Conservation (phyloP, 1,284 basidiomycete species). For the Coniferiporia sulphurascens region DNA sequence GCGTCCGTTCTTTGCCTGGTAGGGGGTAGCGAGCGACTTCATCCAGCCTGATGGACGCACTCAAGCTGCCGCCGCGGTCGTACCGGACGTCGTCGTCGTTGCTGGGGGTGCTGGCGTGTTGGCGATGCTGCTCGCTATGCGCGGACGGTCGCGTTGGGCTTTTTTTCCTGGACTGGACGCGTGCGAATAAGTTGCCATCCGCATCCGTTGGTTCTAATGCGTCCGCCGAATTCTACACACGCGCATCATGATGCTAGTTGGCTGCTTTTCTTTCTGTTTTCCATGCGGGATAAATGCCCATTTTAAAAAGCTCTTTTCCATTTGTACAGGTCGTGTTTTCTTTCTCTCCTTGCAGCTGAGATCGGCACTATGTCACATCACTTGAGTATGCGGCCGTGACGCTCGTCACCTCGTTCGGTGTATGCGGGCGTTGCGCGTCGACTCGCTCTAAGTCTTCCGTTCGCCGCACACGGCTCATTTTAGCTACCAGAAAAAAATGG, state of each 20-base stretch:
- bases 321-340: too few relatives aligned
- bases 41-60: conserved; percentile 6
- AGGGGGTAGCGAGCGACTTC: conserved; percentile 14
- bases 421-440: too few relatives aligned
- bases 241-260: background rate
- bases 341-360: too few relatives aligned
- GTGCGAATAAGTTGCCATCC: background rate
- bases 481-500: too few relatives aligned
- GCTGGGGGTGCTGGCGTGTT: background rate
- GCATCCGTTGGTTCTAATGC: background rate
- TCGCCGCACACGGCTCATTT: too few relatives aligned
- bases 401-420: too few relatives aligned
- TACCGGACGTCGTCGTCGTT: background rate
- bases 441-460: too few relatives aligned
- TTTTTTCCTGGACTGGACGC: background rate
- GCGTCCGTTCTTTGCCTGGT: conserved; percentile 10
- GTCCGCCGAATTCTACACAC: background rate
- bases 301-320: too few relatives aligned
- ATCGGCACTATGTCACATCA: too few relatives aligned
- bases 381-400: too few relatives aligned
- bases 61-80: background rate
- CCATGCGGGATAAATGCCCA: too few relatives aligned
- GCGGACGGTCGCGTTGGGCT: background rate
- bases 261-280: too few relatives aligned
- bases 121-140: background rate